These are phyloP conservation scores for Fusarium penzigii DNA, from an alignment of 2,329 filamentous ascomycete genomes.

Conservation along the genomic window DNA sequence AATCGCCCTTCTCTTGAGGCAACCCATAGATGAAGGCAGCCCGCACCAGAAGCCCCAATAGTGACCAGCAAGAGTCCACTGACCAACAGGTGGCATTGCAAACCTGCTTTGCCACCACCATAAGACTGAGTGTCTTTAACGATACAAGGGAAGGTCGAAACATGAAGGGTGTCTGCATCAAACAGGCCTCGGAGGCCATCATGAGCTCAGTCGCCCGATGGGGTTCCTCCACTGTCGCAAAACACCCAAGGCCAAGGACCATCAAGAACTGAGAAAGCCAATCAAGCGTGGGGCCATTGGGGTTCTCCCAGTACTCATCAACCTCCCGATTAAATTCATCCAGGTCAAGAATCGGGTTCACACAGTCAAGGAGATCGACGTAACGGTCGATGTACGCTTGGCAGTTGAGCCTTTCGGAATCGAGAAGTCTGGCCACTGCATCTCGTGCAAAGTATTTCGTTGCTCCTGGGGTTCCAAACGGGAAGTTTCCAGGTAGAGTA, in stretches of 20 bases:
- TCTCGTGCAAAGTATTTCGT: conserved; percentile 36
- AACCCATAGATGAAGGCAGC: conserved; percentile 37
- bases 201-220: conserved; percentile 36
- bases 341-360: conserved; percentile 38
- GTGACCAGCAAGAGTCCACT: conserved; percentile 38
- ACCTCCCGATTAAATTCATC: conserved; percentile 32
- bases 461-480: conserved; percentile 39
- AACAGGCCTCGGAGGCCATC: conserved; percentile 39
- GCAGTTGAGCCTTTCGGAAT: conserved; percentile 28
- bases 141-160: conserved; percentile 37
- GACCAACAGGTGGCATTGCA: conserved; percentile 41
- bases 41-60: conserved; percentile 36
- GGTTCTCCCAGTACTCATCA: conserved; percentile 35
- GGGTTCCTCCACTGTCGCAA: conserved; percentile 33
- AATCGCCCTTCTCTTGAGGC: conserved; percentile 32
- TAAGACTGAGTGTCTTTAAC: conserved; percentile 33
- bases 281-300: conserved; percentile 30
- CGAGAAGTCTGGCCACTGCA: conserved; percentile 32
- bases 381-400: conserved; percentile 33
- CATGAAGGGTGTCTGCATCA: conserved; percentile 41
- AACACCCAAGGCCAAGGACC: conserved; percentile 38
- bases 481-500: conserved; percentile 38
- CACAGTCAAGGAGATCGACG: conserved; percentile 33
- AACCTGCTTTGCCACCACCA: conserved; percentile 38
- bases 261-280: conserved; percentile 39